A percentile compares a stretch with the other conserved stretches of the same genome.
Evolutionary conservation across 106 monocot species (phyloP).

Genomic region (Acorus calamus): DNA sequence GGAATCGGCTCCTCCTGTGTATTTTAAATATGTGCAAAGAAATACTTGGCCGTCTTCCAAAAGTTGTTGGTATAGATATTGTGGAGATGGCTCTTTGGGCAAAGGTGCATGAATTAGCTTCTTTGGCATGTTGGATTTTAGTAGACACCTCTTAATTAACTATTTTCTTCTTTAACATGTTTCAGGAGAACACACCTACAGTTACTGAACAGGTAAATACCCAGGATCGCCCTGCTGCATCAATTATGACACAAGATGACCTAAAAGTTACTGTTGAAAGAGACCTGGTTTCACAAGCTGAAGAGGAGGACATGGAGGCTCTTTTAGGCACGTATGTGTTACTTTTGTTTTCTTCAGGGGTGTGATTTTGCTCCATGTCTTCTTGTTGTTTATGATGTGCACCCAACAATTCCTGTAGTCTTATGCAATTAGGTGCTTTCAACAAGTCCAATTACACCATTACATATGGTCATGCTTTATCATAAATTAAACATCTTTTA

Average conservation of each 20-base stretch:
- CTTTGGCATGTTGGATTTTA: too few species aligned
- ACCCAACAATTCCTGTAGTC: background rate
- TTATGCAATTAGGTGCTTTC: too few species aligned
- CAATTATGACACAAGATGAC: slow-evolving; percentile 42
- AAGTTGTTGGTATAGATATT: slow-evolving; percentile 93
- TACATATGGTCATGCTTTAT: too few species aligned
- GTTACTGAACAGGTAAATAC: slow-evolving; percentile 37
- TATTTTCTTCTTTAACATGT: background rate
- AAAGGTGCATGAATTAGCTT: slow-evolving; percentile 37
- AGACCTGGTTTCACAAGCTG: slow-evolving; percentile 90
- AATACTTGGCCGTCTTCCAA: slow-evolving; percentile 66
- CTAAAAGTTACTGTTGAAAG: slow-evolving; percentile 93
- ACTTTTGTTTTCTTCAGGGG: background rate
- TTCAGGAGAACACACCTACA: slow-evolving; percentile 76
- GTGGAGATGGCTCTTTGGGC: slow-evolving; percentile 99
- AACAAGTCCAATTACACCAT: too few species aligned
- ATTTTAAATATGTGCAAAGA: slow-evolving; percentile 93
- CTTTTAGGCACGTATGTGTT: slow-evolving; percentile 90
- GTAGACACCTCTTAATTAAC: background rate
- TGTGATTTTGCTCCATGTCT: background rate
- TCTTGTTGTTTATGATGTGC: background rate
- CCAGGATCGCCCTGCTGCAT: slow-evolving; percentile 45
- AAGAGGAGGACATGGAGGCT: slow-evolving; percentile 99
- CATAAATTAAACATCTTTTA: too few species aligned
- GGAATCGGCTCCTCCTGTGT: slow-evolving; percentile 76